These are phyloP conservation scores for Skeletonema marinoi DNA, from an alignment of 108 stramenopile species.

Conservation along the genomic window DNA sequence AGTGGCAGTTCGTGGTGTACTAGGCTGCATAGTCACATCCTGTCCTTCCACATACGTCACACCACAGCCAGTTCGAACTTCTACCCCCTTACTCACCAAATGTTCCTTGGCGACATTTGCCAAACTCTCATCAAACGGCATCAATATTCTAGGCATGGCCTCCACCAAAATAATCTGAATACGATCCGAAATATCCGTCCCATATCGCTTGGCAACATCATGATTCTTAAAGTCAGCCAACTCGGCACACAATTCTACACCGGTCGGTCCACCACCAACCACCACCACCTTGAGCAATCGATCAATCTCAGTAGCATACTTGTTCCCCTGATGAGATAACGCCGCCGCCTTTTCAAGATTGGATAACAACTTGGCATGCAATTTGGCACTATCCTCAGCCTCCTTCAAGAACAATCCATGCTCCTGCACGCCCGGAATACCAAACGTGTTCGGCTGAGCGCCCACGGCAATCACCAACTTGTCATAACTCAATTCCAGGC, in stretches of 20 bases:
- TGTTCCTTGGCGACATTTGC: constrained; percentile 45
- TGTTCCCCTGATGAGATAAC: constrained; percentile 17
- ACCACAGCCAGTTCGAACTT: constrained; percentile 29
- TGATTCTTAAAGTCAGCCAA: constrained; percentile 68
- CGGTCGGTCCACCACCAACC: constrained; percentile 80
- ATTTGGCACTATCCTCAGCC: constrained; percentile 64
- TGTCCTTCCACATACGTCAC: constrained; percentile 23
- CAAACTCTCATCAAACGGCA: constrained; percentile 59
- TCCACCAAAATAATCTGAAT: constrained; percentile 65
- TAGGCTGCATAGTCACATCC: constrained; percentile 17
- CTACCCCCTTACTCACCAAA: constrained; percentile 22
- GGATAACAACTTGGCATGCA: constrained; percentile 62
- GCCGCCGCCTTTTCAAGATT: constrained; percentile 77
- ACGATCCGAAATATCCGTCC: constrained; percentile 48
- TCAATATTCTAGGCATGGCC: constrained; percentile 62
- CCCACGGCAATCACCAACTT: constrained; percentile 71
- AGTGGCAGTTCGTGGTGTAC: constrained; percentile 22
- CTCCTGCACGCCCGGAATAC: constrained; percentile 59
- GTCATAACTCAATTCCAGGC: constrained; percentile 59
- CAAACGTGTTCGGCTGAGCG: constrained; percentile 74
- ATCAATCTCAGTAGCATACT: constrained; percentile 42
- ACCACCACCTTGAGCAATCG: constrained; percentile 77
- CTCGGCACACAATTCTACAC: constrained; percentile 73
- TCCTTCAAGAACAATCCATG: constrained; percentile 79
- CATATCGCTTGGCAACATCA: constrained; percentile 71